Evolutionary conservation across 768 basidiomycete species (phyloP).

Genomic region (Rhodocollybia butyracea): DNA sequence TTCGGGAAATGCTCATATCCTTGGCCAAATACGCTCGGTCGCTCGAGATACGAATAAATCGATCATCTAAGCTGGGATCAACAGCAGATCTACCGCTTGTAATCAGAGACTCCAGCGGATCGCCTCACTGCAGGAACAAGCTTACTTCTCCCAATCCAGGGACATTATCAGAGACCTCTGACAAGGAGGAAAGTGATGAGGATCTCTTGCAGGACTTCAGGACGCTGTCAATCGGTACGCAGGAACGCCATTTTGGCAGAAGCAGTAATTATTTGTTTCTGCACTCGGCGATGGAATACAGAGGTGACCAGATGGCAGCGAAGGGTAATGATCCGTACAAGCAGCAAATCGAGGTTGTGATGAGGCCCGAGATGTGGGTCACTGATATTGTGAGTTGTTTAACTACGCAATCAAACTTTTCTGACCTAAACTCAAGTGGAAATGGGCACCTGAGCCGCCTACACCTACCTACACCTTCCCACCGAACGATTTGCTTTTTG

Average conservation of each 20-base stretch:
- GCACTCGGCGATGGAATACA: not conserved
- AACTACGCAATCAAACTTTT: not conserved
- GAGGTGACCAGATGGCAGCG: too few species aligned
- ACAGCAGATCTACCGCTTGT: not conserved
- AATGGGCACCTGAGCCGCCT: not conserved
- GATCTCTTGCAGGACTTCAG: not conserved
- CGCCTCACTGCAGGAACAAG: not conserved
- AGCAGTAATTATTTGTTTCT: not conserved
- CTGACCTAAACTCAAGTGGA: not conserved
- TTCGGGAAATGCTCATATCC: constrained; percentile 15
- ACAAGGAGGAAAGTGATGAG: not conserved
- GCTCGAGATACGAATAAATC: constrained; percentile 3
- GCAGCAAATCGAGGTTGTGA: not conserved
- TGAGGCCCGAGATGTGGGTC: not conserved
- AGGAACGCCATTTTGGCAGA: constrained; percentile 1
- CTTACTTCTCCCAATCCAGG: not conserved
- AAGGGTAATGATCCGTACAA: not conserved
- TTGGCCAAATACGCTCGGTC: constrained; percentile 15
- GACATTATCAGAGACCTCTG: not conserved
- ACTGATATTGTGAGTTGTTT: not conserved
- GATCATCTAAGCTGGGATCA: not conserved
- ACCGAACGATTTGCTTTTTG: constrained; percentile 29
- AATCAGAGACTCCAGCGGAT: not conserved
- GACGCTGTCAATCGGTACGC: not conserved
- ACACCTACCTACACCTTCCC: constrained; percentile 23